Base-by-base conservation (phyloP, 768 basidiomycete genomes). In the Collybia sordida region DNA sequence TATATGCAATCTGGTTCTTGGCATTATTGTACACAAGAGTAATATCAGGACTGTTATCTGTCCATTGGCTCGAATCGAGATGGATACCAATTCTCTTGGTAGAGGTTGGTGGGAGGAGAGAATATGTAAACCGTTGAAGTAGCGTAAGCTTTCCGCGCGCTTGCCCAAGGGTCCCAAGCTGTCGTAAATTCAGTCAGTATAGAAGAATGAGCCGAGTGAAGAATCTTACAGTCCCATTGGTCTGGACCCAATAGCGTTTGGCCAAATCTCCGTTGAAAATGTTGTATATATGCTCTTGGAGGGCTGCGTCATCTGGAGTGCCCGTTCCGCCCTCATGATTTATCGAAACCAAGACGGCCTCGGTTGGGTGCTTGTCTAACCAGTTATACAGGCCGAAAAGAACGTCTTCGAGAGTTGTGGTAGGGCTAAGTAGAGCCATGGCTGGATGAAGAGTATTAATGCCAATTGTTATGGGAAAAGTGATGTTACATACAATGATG, bases 91-190 rank as follows among this genome's bases (percentile, higher is more conserved):
- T 65, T 21, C 70, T 68, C 34, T 72, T 72, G 17, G 65, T 58
- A 21, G 67, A 66, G 4, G 67, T 58, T 0, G 67, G 31, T 2
- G 77, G 71, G 12, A 80, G 68, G 18, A 74, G 64, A 23, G 65
- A 53, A 51, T 73, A 78, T 23, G 65, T 60, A 60, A 72, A 79
- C 5, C 80, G 74, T 48, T 79, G 75, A 28, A 82, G 70, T 23
- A 80, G 72, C 12, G 72, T 75, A 5, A 79, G 65, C 57, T 79
- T 81, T 17, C 78, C 77, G 2, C 80, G 74, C 1, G 78, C 73
- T 61, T 77, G 69, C 2, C 78, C 78, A 5, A 82, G 67, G 2
- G 73, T 78, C 6, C 74, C 75, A 9, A 79, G 65, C 76, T 79
- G 24, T 6, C 79, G 24, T 6, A 19, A 27, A 9, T 11, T 0